Evolutionary conservation across 2,329 filamentous ascomycete genomes (phyloP), one percentile per base, ranked within the genome.

Genomic region (Calonectria fujianensis): DNA sequence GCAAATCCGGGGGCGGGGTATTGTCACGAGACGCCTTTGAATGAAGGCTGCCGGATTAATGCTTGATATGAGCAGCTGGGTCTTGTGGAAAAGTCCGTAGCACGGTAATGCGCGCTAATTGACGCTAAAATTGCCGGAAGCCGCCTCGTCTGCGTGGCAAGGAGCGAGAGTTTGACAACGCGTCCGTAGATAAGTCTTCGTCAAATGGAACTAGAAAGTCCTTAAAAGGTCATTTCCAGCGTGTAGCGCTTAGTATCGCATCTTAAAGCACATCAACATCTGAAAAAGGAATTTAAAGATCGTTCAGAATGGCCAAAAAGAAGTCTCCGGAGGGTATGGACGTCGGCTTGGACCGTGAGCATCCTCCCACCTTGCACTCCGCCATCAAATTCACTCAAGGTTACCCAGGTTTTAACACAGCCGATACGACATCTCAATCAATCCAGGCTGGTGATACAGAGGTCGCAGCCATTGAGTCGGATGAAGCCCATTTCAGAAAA

Each of bases 401-500:
- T 37, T 16, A 11, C 6, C 20, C 10, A 61, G 57, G 32, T 18
- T n/a, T 8, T 41, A 8, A 41, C 14, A 61, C 20, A 13, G 27
- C 35, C 4, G 57, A 61, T 18, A 61, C 35, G 8, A 39, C 57
- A 13, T 32, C 37, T n/a, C 57, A 35, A 35, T 61, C 57, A 14
- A 61, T 61, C 24, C 57, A 52, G 16, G 41, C 45, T 52, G 64
- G 48, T 14, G 29, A 31, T 39, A 24, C 48, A 7, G 45, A 67
- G 20, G 18, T 67, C 20, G 27, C 31, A n/a, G 32, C 39, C 11
- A n/a, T 68, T n/a, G 65, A 57, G n/a, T 45, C 65, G 16, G 35
- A 68, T 18, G 31, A n/a, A 2, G 54, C 65, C 24, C 65, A 57
- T 9, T 57, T 68, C 24, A 68, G 32, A 24, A 68, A 68, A 35